Evolutionary conservation across 164 flowering plant species (phyloP).

Genomic region (Aristolochia fimbriata): DNA sequence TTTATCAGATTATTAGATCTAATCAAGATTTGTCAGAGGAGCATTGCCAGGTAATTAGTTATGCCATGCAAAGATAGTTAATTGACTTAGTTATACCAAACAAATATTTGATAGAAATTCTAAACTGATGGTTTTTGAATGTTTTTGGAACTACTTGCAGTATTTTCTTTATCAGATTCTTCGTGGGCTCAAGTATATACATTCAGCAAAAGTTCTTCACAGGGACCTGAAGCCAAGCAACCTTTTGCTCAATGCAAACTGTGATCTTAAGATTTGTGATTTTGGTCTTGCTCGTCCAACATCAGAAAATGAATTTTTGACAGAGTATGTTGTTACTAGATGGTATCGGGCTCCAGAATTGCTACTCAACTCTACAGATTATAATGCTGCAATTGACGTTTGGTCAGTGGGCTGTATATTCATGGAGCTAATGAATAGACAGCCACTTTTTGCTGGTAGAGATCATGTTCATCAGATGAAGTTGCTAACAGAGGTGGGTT

Average conservation of each 20-base stretch:
- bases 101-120: not conserved
- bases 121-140: not conserved
- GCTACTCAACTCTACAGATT: slow-evolving; percentile 73
- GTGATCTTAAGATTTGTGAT: slow-evolving; percentile 85
- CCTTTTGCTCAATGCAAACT: slow-evolving; percentile 76
- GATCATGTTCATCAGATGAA: slow-evolving; percentile 94
- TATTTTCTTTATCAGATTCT: slow-evolving; percentile 92
- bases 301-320: slow-evolving; percentile 75
- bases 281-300: slow-evolving; percentile 91
- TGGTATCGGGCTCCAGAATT: slow-evolving; percentile 98
- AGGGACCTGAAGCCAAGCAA: slow-evolving; percentile 95
- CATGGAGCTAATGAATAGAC: slow-evolving; percentile 85
- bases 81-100: not conserved
- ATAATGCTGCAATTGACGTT: slow-evolving; percentile 91
- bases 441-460: slow-evolving; percentile 79
- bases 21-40: slow-evolving; percentile 86
- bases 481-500: slow-evolving; percentile 67
- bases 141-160: slow-evolving; percentile 33
- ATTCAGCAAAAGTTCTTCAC: slow-evolving; percentile 88
- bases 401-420: slow-evolving; percentile 98
- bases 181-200: slow-evolving; percentile 86
- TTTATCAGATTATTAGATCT: slow-evolving; percentile 86
- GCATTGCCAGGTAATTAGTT: slow-evolving; percentile 66
- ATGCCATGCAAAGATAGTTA: too few species aligned
- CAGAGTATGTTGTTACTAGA: slow-evolving; percentile 94